Conservation (phyloP, 2,329 filamentous ascomycete genomes). For the Ramichloridium luteum region DNA sequence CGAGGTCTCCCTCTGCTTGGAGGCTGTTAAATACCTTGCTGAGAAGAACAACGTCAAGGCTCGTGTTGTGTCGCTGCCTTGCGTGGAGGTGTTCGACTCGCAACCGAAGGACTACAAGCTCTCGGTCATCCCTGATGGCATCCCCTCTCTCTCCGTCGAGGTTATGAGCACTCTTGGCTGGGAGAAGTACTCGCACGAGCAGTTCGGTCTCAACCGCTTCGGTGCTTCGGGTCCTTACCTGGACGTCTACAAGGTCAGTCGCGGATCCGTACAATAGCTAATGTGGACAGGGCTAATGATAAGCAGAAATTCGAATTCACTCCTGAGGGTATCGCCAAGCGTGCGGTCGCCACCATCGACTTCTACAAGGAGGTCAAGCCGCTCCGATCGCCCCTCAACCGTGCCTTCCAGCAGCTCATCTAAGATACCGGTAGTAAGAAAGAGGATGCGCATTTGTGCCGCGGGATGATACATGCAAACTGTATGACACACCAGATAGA, state of each 20-base stretch:
- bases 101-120: slow-evolving; percentile 94
- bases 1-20: slow-evolving; percentile 86
- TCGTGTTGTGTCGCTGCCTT: slow-evolving; percentile 89
- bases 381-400: slow-evolving; percentile 86
- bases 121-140: slow-evolving; percentile 81
- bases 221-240: slow-evolving; percentile 95
- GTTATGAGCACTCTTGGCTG: slow-evolving; percentile 95
- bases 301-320: slow-evolving; percentile 97
- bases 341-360: slow-evolving; percentile 78
- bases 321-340: slow-evolving; percentile 90
- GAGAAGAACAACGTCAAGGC: slow-evolving; percentile 79
- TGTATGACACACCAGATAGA: too few relatives aligned
- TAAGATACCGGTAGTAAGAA: too few relatives aligned
- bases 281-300: slow-evolving; percentile 8
- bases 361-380: slow-evolving; percentile 94
- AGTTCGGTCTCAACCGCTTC: slow-evolving; percentile 98
- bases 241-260: slow-evolving; percentile 75
- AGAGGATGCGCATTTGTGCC: too few relatives aligned
- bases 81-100: slow-evolving; percentile 90
- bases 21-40: slow-evolving; percentile 81
- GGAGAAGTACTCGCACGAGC: slow-evolving; percentile 98
- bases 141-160: slow-evolving; percentile 86
- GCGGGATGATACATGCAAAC: too few relatives aligned
- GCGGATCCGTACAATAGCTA: slow-evolving; percentile 3
- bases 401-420: slow-evolving; percentile 93